phyloP scores from a whole-genome alignment of 345 rosid genomes.

The Eucalyptus sp. region DNA sequence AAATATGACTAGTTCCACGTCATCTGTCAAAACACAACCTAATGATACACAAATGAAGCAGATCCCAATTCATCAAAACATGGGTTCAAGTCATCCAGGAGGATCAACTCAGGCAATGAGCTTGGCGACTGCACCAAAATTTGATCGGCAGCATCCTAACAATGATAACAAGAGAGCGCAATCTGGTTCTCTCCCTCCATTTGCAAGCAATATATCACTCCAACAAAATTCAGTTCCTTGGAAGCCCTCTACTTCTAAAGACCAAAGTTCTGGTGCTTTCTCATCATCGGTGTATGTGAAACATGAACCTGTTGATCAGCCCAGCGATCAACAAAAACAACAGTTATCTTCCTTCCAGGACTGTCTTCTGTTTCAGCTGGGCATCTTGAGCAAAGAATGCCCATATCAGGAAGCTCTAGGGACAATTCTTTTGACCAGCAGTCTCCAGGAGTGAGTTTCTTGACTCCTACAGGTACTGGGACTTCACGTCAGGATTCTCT shows the following conservation, averaged over 20 bases:
- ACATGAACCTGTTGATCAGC: slow-evolving; percentile 55
- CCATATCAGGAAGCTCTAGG: slow-evolving; percentile 27
- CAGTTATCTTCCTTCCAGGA: slow-evolving; percentile 16
- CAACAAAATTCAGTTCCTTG: slow-evolving; percentile 42
- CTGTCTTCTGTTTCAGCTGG: slow-evolving; percentile 15
- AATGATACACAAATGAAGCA: slow-evolving; percentile 65
- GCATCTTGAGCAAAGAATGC: slow-evolving; percentile 21
- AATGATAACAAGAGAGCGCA: slow-evolving; percentile 46
- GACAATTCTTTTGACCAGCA: slow-evolving; percentile 52
- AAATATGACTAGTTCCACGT: slow-evolving; percentile 33
- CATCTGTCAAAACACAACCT: slow-evolving; percentile 52
- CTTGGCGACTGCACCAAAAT: slow-evolving; percentile 38
- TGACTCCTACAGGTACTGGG: slow-evolving; percentile 19
- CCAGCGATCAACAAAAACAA: slow-evolving; percentile 36
- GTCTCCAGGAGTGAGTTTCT: slow-evolving; percentile 41
- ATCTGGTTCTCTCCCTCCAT: slow-evolving; percentile 36
- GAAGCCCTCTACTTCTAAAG: slow-evolving; percentile 43
- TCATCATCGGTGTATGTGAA: slow-evolving; percentile 45
- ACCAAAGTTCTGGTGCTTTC: slow-evolving; percentile 25
- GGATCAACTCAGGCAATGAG: slow-evolving; percentile 29
- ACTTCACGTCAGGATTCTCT: slow-evolving; percentile 36
- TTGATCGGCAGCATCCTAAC: slow-evolving; percentile 49
- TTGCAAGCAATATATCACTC: slow-evolving; percentile 30
- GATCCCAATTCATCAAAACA: slow-evolving; percentile 38
- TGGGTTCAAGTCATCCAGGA: slow-evolving; percentile 45